Conservation (phyloP, 1,139 yeast species). For the Kodamaea suecica region DNA sequence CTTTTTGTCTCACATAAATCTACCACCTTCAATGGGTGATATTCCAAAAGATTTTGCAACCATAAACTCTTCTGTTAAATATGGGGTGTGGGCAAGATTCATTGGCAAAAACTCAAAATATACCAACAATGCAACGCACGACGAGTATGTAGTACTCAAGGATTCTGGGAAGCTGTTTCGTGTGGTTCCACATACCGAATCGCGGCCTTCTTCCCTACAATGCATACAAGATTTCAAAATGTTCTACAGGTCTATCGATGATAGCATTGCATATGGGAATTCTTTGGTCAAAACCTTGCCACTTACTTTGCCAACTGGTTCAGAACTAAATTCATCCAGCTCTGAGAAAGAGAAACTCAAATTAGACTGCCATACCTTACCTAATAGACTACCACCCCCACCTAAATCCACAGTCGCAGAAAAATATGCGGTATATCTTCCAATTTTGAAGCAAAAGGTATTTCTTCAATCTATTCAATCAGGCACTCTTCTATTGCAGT, state of each 20-base stretch:
- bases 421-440: no score
- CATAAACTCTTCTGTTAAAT: slow-evolving; percentile 13
- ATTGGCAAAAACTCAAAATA: slow-evolving; percentile 25
- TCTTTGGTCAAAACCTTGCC: not conserved
- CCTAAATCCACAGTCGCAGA: no score
- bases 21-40: slow-evolving; percentile 22
- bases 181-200: slow-evolving; percentile 26
- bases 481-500: not conserved
- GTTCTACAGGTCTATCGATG: not conserved
- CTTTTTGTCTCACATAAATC: slow-evolving; percentile 16
- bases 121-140: slow-evolving; percentile 12
- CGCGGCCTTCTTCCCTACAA: not conserved
- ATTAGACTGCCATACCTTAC: no score
- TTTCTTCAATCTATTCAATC: not conserved
- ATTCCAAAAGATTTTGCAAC: slow-evolving; percentile 2
- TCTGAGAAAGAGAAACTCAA: no score
- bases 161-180: slow-evolving; percentile 29
- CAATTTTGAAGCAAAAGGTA: not conserved
- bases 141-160: slow-evolving; percentile 42
- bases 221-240: not conserved
- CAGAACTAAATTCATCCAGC: no score
- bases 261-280: not conserved
- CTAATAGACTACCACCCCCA: no score
- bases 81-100: slow-evolving; percentile 23
- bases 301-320: no score